Percentiles rank a stretch among this genome's conserved stretches.
phyloP scores from a whole-genome alignment of 1,139 yeast species.

The Geotrichum macrosporum region DNA sequence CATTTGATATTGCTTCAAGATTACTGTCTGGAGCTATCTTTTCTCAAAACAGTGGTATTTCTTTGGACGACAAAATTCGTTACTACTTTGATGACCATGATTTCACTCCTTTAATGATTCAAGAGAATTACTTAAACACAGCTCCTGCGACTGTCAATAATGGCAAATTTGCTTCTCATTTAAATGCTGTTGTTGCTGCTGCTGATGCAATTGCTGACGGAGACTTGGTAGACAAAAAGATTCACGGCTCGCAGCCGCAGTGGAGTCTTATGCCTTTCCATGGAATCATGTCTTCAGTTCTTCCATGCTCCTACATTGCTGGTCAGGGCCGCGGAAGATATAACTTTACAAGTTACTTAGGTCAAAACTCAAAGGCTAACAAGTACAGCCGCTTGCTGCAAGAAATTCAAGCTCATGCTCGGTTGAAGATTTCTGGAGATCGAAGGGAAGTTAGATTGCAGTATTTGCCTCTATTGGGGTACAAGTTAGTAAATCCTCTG shows the following conservation, averaged over 20 bases:
- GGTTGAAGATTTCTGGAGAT: conserved; percentile 73
- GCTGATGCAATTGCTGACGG: conserved; percentile 81
- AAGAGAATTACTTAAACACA: conserved; percentile 79
- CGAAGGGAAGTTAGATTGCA: conserved; percentile 71
- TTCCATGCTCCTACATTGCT: conserved; percentile 71
- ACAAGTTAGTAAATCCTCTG: conserved; percentile 56
- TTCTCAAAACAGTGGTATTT: conserved; percentile 48
- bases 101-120: conserved; percentile 91
- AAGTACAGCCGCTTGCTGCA: conserved; percentile 76
- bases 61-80: conserved; percentile 78
- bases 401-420: conserved; percentile 83
- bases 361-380: conserved; percentile 81
- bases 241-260: conserved; percentile 88
- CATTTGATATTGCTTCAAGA: conserved; percentile 83
- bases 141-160: conserved; percentile 42
- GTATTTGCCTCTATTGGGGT: conserved; percentile 63
- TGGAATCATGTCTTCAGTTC: conserved; percentile 80
- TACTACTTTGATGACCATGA: conserved; percentile 93
- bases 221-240: conserved; percentile 72
- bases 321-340: conserved; percentile 69
- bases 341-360: conserved; percentile 82
- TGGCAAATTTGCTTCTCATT: conserved; percentile 41
- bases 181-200: conserved; percentile 67
- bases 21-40: conserved; percentile 62
- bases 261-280: conserved; percentile 95